Conservation (phyloP, 2,329 filamentous ascomycete genomes). For the Talaromyces sp. region DNA sequence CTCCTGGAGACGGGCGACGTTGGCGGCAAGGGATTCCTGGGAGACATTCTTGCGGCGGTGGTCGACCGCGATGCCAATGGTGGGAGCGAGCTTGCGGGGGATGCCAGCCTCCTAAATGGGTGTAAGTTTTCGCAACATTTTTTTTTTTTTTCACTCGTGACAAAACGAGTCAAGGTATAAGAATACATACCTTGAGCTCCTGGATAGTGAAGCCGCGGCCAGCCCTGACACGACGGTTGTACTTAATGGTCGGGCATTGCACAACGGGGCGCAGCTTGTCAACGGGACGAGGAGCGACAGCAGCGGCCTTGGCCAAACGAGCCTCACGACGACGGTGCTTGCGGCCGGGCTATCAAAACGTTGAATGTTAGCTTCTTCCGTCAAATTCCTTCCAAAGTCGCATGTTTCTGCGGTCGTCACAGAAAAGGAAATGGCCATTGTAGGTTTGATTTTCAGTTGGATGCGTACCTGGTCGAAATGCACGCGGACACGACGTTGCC, state of each 20-base stretch:
- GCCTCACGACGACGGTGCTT: constrained; percentile 90
- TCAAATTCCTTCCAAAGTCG: constrained; percentile 20
- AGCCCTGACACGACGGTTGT: constrained; percentile 95
- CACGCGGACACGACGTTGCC: constrained; percentile 97
- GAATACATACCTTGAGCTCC: constrained; percentile 82
- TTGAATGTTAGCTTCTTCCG: neutral
- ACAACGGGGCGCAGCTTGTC: constrained; percentile 96
- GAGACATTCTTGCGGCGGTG: constrained; percentile 94
- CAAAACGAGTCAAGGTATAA: neutral
- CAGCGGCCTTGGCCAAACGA: constrained; percentile 89
- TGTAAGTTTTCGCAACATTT: neutral
- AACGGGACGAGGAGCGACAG: constrained; percentile 91
- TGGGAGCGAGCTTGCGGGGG: constrained; percentile 86
- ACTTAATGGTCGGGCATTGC: constrained; percentile 96
- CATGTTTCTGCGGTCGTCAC: neutral
- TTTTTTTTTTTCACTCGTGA: neutral
- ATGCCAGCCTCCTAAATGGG: constrained; percentile 80
- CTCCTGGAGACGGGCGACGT: constrained; percentile 95
- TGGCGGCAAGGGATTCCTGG: constrained; percentile 88
- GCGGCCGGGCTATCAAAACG: constrained; percentile 70
- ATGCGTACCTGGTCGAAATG: constrained; percentile 98
- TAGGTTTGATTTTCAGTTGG: neutral
- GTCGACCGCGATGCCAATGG: constrained; percentile 96
- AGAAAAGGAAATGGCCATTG: neutral
- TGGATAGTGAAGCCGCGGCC: constrained; percentile 96